Evolutionary conservation across 2,329 filamentous ascomycete species (phyloP).

Genomic region (Cladosporium sp.): DNA sequence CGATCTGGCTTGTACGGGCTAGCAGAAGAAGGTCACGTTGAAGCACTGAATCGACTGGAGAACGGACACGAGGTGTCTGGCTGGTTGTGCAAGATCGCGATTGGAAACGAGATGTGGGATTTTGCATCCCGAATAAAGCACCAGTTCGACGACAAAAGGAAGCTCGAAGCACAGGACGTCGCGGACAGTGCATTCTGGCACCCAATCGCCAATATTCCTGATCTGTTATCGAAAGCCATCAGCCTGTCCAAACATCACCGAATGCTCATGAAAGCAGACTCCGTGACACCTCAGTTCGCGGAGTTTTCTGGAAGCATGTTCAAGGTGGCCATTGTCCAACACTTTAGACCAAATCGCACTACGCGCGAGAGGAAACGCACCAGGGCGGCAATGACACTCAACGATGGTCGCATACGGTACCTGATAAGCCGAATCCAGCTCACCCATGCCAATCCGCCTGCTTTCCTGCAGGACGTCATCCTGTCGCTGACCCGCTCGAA

Average conservation of each 20-base stretch:
- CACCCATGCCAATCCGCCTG: conserved; percentile 9
- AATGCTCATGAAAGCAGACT: conserved; percentile 5
- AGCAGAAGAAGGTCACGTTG: conserved; percentile 21
- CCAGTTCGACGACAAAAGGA: conserved; percentile 13
- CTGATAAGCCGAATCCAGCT: conserved; percentile 14
- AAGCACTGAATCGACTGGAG: conserved; percentile 23
- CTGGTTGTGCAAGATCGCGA: conserved; percentile 18
- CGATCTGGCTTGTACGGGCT: conserved; percentile 14
- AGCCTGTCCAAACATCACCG: conserved; percentile 12
- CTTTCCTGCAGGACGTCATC: conserved; percentile 16
- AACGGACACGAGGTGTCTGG: conserved; percentile 23
- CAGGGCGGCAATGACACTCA: neutral
- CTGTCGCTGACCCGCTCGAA: conserved; percentile 6
- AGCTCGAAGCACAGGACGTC: neutral
- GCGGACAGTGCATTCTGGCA: conserved; percentile 22
- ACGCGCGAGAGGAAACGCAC: neutral
- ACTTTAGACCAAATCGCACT: conserved; percentile 10
- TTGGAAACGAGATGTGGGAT: conserved; percentile 17
- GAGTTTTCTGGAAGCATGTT: conserved; percentile 16
- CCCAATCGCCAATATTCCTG: conserved; percentile 17
- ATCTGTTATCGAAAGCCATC: conserved; percentile 17
- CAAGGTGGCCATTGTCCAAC: conserved; percentile 17
- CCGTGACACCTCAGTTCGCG: neutral
- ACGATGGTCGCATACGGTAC: conserved; percentile 11
- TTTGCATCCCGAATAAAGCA: conserved; percentile 16